phyloP scores from a whole-genome alignment of 1,139 yeast species.

The Candida frijolesensis region DNA sequence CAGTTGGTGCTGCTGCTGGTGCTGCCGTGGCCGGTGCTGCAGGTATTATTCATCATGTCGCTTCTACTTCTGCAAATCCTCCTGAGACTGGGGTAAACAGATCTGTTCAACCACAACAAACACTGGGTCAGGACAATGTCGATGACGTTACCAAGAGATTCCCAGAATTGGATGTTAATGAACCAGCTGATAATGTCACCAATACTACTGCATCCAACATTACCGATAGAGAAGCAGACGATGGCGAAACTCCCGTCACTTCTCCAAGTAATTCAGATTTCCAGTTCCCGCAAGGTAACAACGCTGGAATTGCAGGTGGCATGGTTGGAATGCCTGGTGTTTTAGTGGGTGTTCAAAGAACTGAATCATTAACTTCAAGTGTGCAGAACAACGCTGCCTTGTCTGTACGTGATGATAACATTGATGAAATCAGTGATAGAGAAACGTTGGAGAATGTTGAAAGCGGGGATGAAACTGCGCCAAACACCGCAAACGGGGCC shows the following conservation, averaged over 20 bases:
- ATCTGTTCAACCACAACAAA: slow-evolving; percentile 6
- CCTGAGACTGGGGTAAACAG: not conserved
- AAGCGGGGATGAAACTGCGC: slow-evolving; percentile 20
- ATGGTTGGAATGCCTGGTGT: slow-evolving; percentile 53
- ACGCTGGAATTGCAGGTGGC: slow-evolving; percentile 41
- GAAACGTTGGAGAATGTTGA: slow-evolving; percentile 50
- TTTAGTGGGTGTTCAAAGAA: slow-evolving; percentile 51
- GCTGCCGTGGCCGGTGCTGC: slow-evolving; percentile 15
- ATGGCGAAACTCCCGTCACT: slow-evolving; percentile 55
- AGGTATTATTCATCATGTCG: slow-evolving; percentile 6
- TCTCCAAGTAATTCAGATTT: slow-evolving; percentile 58
- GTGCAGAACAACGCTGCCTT: slow-evolving; percentile 91
- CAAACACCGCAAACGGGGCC: slow-evolving; percentile 22
- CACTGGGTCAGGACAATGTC: not conserved
- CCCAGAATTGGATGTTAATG: slow-evolving; percentile 21
- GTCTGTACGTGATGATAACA: slow-evolving; percentile 78
- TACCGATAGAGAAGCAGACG: slow-evolving; percentile 35
- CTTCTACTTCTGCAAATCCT: not conserved
- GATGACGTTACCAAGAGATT: slow-evolving; percentile 18
- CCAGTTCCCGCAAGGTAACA: slow-evolving; percentile 51
- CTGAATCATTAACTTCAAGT: slow-evolving; percentile 85
- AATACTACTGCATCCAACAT: slow-evolving; percentile 39
- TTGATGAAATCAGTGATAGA: slow-evolving; percentile 61
- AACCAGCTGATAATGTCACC: slow-evolving; percentile 24
- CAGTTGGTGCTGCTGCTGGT: slow-evolving; percentile 23